Base-by-base conservation (phyloP, 1,139 yeast genomes). In the Pichia sp. region DNA sequence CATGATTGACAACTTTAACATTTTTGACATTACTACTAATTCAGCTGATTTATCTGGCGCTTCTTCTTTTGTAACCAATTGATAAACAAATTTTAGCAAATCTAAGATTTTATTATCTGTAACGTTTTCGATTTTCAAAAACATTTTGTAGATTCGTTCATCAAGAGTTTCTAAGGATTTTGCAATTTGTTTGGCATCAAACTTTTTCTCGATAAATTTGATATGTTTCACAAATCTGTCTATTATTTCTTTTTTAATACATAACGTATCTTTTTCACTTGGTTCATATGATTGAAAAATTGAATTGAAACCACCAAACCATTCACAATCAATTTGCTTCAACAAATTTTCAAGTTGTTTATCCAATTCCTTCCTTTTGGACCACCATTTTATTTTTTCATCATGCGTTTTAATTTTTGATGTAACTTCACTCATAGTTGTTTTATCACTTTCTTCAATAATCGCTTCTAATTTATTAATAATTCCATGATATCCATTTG, bases 271-370 rank as follows among this genome's bases (percentile, higher is more conserved):
- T 0, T 55, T 53, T 10, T 55, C 56, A 28, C 66, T 61, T 2
- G 65, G 47, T 2, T 56, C 52, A 11, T 51, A 53, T 6, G 65
- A 65, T 32, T 67, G 63, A 57, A 87, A 82, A 2, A 86, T 57
- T 0, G 90, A 82, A 37, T 66, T 66, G 52, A 87, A 84, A 0
- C 95, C 95, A n/a, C 95, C 90, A 38, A 90, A 63, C 95, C 96
- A 87, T 47, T 69, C 67, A 28, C 65, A 61, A 51, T 87, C 92
- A 16, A 87, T 74, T 35, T 69, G 69, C 2, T 63, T 61, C n/a
- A 90, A 61, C n/a, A 89, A 60, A 4, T 63, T 65, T 42, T 73
- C 65, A 46, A 90, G 59, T 42, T 73, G 64, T 24, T 68, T 63
- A 60, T 90, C 96, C 25, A 89, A 66, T 0, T 65, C 65, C 49